Base-by-base conservation (phyloP, 805 yeast genomes). In the Jamesozyma gamospora region DNA sequence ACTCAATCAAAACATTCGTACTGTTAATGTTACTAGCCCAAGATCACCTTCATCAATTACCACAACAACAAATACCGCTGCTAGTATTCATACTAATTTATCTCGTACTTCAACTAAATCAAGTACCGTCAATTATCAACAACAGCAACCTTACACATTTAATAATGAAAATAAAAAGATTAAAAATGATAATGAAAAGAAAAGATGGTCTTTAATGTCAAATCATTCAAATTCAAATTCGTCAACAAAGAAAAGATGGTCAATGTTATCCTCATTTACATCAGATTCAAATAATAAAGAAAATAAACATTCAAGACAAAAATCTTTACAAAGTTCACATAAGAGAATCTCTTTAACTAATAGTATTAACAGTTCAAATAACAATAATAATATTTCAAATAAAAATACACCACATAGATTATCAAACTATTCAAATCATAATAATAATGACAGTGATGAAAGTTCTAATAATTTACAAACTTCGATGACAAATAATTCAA, bases 241-340 rank as follows among this genome's bases (percentile, higher is more conserved):
- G 4, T 51, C 57, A 4, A 48, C 56, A 1, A 57, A 53, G 48
- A 57, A 57, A 36, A 46, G 63, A 41, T 55, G 60, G 60, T 56
- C 62, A 1, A 45, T 54, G 10, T 36, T 56, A 12, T 58, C 63
- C 3, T 41, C 48, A 2, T 48, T 49, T 26, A 52, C 52, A 8
- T 33, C 39, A 27, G 57, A 52, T 14, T 35, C 44, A 3, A 18
- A 13, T 12, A 13, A 25, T 4, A 16, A 18, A 5, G 27, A 32
- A 6, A 36, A 36, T 4, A 37, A 39, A 31, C 44, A 40, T 32
- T n/a, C 41, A 10, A 43, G 41, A 24, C 39, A 44, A 25, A 42
- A 40, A 19, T 42, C 52, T 1, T 41, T 46, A 4, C 51, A 46
- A 16, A 43, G 48, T 6, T 37, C 40, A n/a, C 7, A 9, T 6